These are phyloP conservation scores for Prunus yedoensis DNA, from an alignment of 331 rosid genomes.

Conservation along the genomic window DNA sequence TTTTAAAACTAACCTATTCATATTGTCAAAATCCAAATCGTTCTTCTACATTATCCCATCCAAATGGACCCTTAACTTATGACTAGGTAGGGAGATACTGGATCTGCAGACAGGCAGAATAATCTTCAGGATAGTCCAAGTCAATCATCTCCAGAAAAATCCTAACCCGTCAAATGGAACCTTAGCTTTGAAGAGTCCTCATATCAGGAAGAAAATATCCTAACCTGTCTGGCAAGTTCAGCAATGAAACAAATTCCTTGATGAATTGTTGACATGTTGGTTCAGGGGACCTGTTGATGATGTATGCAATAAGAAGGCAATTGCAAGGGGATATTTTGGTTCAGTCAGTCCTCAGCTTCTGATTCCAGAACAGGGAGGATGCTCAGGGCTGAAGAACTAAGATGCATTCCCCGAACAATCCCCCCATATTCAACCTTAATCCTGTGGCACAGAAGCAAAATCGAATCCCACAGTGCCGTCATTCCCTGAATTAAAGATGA, in stretches of 20 bases:
- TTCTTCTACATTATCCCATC: not conserved
- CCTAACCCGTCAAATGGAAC: not conserved
- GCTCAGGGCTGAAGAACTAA: constrained; percentile 76
- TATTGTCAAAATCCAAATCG: not conserved
- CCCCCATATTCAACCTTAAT: constrained; percentile 72
- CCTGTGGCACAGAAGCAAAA: constrained; percentile 78
- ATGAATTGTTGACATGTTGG: not conserved
- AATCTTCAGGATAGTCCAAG: not conserved
- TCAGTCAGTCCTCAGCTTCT: constrained; percentile 53
- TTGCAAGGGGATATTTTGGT: constrained; percentile 10
- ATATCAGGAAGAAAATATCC: not conserved
- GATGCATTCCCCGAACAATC: constrained; percentile 78
- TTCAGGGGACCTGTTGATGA: constrained; percentile 9
- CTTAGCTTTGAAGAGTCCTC: not conserved
- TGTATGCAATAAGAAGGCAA: constrained; percentile 15
- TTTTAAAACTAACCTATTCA: not conserved
- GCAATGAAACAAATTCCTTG: not conserved
- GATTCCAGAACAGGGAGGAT: constrained; percentile 76
- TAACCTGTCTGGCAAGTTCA: not conserved
- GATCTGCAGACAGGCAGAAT: not conserved
- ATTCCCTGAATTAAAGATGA: constrained; percentile 66
- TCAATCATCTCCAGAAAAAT: not conserved
- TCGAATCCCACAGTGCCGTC: constrained; percentile 85
- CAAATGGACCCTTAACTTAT: not conserved
- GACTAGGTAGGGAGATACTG: too few relatives aligned